Evolutionary conservation across 768 basidiomycete species (phyloP).

Genomic region (Tylopilus cervinicoccineus): DNA sequence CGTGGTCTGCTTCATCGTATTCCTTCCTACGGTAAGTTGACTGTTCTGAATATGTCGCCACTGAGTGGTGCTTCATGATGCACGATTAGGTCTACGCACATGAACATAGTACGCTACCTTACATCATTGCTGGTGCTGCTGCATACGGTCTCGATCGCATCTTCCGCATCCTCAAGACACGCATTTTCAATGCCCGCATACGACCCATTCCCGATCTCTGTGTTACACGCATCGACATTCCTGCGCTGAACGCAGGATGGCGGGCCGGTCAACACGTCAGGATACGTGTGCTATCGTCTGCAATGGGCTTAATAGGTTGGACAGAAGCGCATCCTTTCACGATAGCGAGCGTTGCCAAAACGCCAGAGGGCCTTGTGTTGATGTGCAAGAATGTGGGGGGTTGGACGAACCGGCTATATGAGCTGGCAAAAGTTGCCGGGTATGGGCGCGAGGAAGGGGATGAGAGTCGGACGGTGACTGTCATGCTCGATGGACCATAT

Average conservation of each 20-base stretch:
- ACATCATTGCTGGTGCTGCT: constrained; percentile 35
- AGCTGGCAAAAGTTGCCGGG: constrained; percentile 35
- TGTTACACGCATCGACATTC: constrained; percentile 45
- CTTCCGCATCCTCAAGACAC: constrained; percentile 44
- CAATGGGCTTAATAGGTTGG: constrained; percentile 37
- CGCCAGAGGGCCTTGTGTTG: constrained; percentile 44
- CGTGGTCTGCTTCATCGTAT: constrained; percentile 37
- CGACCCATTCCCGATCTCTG: constrained; percentile 42
- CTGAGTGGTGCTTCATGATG: neutral
- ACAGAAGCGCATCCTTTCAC: constrained; percentile 52
- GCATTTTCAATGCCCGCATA: constrained; percentile 41
- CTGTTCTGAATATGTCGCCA: constrained; percentile 5
- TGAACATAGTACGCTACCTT: constrained; percentile 32
- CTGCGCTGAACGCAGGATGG: constrained; percentile 48
- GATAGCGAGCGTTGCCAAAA: constrained; percentile 41
- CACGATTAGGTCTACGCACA: constrained; percentile 25
- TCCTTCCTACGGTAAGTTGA: constrained; percentile 35
- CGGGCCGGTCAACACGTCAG: constrained; percentile 60
- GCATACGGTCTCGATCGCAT: constrained; percentile 46
- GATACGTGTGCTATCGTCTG: constrained; percentile 40
- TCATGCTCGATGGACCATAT: constrained; percentile 55
- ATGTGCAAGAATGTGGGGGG: constrained; percentile 47
- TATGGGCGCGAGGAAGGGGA: constrained; percentile 29
- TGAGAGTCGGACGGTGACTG: constrained; percentile 28
- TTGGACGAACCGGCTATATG: constrained; percentile 46